Evolutionary conservation across 441 rosid genomes (phyloP).

Genomic region (Aleurites moluccanus): DNA sequence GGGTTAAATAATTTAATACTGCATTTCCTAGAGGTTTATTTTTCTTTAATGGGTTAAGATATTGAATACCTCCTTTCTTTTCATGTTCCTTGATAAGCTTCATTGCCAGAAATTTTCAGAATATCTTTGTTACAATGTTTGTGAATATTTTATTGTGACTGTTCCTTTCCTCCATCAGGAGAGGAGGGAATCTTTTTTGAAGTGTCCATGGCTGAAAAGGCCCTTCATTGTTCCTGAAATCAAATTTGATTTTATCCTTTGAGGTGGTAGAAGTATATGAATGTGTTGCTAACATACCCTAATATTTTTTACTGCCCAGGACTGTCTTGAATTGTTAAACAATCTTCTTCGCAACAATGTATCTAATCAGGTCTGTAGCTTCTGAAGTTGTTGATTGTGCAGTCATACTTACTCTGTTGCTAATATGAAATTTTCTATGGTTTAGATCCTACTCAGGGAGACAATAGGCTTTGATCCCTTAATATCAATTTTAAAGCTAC

Average conservation of each 20-base stretch:
- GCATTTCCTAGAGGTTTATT: background rate
- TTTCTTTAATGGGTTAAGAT: background rate
- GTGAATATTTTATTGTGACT: background rate
- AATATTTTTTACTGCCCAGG: constrained; percentile 46
- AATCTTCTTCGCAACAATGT: constrained; percentile 83
- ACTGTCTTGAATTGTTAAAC: constrained; percentile 88
- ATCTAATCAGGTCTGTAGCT: constrained; percentile 75
- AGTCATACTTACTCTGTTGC: constrained; percentile 13
- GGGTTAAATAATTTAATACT: background rate
- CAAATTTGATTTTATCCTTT: constrained; percentile 14
- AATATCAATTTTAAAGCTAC: constrained; percentile 68
- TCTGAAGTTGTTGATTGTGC: constrained; percentile 18
- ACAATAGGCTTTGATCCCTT: constrained; percentile 86
- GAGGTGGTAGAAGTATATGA: constrained; percentile 10
- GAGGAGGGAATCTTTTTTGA: background rate
- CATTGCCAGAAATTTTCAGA: background rate
- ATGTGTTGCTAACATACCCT: constrained; percentile 1
- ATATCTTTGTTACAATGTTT: background rate
- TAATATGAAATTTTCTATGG: constrained; percentile 28
- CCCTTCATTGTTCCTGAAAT: background rate
- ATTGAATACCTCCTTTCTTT: background rate
- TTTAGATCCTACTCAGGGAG: constrained; percentile 84
- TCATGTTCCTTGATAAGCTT: background rate
- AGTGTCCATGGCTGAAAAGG: background rate
- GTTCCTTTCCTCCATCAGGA: background rate